Conservation (phyloP, 2,329 filamentous ascomycete species). For the Trichoderma gracile region DNA sequence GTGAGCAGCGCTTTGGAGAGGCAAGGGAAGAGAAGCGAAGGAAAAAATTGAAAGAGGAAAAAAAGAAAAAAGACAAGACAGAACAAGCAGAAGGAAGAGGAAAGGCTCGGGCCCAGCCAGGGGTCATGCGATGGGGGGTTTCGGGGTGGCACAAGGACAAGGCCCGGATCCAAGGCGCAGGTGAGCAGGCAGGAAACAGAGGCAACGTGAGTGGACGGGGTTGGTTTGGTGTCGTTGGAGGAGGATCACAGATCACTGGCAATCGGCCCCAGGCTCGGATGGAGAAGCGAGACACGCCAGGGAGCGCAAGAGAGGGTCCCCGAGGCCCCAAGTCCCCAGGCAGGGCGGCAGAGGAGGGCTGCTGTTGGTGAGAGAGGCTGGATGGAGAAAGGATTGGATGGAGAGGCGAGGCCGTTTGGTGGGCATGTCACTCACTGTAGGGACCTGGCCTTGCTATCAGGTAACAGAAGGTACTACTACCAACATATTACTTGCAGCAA, state of each 20-base stretch:
- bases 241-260: slow-evolving; percentile 25
- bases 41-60: neutral
- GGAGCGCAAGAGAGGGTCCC: neutral
- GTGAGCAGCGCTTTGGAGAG: slow-evolving; percentile 6
- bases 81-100: neutral
- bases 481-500: neutral
- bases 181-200: slow-evolving; percentile 22
- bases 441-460: neutral
- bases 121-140: slow-evolving; percentile 17
- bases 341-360: neutral
- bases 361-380: neutral
- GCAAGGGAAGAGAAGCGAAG: slow-evolving; percentile 1
- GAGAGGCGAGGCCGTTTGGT: neutral
- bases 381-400: neutral
- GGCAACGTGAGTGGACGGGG: slow-evolving; percentile 24
- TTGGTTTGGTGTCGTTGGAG: slow-evolving; percentile 25
- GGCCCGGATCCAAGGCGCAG: neutral
- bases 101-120: slow-evolving; percentile 23
- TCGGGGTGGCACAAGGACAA: slow-evolving; percentile 6
- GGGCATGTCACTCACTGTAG: neutral
- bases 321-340: neutral
- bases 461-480: no score
- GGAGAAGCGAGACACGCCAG: slow-evolving; percentile 24
- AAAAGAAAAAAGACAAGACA: neutral
- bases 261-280: slow-evolving; percentile 24